These are phyloP conservation scores for Chrysochromulina parva DNA, from an alignment of 78 protist genomes.

Conservation along the genomic window DNA sequence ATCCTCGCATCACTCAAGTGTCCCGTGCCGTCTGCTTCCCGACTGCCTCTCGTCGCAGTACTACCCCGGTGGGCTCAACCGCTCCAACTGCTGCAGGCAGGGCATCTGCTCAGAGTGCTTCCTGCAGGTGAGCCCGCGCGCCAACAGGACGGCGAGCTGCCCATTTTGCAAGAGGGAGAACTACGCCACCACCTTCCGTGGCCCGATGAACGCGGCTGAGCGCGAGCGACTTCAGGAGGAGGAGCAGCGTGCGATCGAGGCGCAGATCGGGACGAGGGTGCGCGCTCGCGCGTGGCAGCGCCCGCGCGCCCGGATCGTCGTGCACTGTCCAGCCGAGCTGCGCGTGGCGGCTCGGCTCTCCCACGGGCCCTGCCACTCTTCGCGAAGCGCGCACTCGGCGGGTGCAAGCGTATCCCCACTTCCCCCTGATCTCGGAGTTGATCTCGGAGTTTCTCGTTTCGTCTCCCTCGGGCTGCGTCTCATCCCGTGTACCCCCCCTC, in stretches of 20 bases:
- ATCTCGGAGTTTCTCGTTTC: too few species aligned
- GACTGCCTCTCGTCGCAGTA: background rate
- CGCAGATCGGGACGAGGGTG: background rate
- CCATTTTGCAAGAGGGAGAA: slow-evolving; percentile 30
- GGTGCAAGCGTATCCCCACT: too few species aligned
- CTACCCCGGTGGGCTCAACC: slow-evolving; percentile 44
- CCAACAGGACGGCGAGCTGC: background rate
- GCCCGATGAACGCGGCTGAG: background rate
- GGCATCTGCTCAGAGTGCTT: slow-evolving; percentile 45
- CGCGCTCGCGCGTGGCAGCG: background rate
- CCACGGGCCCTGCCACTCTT: too few species aligned
- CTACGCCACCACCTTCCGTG: slow-evolving; percentile 14
- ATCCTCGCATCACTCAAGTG: too few species aligned
- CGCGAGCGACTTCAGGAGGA: background rate
- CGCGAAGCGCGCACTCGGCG: too few species aligned
- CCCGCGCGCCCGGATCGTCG: too few species aligned
- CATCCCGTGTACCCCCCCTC: too few species aligned
- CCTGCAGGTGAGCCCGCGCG: slow-evolving; percentile 21
- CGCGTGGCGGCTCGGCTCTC: too few species aligned
- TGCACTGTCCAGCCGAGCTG: too few species aligned
- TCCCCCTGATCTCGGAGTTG: too few species aligned
- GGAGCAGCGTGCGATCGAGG: slow-evolving; percentile 31
- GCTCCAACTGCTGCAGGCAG: slow-evolving; percentile 38
- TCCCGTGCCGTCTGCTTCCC: too few species aligned
- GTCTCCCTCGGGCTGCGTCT: too few species aligned